Percentiles rank a stretch among this genome's conserved stretches.
Evolutionary conservation across 148 eudicot species (phyloP).

Genomic region (Silene uniflora): DNA sequence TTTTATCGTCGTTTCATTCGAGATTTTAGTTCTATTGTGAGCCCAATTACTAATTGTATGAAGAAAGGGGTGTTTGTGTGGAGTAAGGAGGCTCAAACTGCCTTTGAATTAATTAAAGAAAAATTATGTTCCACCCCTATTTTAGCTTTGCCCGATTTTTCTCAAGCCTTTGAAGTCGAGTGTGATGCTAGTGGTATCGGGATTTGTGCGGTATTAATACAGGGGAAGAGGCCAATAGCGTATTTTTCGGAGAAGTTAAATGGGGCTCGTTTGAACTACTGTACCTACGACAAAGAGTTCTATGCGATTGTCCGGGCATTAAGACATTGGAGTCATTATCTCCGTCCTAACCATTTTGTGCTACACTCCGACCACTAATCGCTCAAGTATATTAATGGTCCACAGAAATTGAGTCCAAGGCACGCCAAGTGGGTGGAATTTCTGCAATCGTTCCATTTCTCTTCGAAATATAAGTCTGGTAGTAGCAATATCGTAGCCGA

Average conservation of each 20-base stretch:
- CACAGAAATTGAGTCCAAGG: not conserved
- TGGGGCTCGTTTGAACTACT: not conserved
- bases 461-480: not conserved
- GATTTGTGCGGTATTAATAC: not conserved
- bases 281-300: not conserved
- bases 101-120: too few relatives aligned
- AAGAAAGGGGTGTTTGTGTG: not conserved
- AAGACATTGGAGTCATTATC: too few relatives aligned
- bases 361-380: not conserved
- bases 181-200: not conserved
- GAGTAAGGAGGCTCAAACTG: too few relatives aligned
- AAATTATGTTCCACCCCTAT: too few relatives aligned
- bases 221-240: not conserved
- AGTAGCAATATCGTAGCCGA: not conserved
- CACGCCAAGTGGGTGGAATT: not conserved
- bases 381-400: not conserved
- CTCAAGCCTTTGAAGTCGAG: not conserved
- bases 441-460: too few relatives aligned
- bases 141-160: not conserved
- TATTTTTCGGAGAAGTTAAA: not conserved
- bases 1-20: constrained; percentile 4
- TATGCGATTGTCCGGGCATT: not conserved
- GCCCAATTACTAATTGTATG: too few relatives aligned
- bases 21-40: not conserved
- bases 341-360: too few relatives aligned